Conservation (phyloP, 2,329 filamentous ascomycete species). For the Monosporascus sp. region DNA sequence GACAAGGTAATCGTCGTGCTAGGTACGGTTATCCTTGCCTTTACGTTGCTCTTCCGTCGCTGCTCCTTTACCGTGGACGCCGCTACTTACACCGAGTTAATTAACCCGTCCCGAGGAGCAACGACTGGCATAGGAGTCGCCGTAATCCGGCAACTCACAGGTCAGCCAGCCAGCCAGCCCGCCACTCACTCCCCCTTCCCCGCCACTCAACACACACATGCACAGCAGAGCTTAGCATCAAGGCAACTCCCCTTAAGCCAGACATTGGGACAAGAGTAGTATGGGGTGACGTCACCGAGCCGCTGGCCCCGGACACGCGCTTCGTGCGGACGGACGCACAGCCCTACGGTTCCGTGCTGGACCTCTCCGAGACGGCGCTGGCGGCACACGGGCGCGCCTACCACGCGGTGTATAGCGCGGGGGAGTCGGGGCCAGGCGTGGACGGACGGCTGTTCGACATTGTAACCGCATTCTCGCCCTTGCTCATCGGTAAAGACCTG, state of each 20-base stretch:
- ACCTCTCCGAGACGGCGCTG: conserved; percentile 2
- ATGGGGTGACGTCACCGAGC: neutral
- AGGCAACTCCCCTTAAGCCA: neutral
- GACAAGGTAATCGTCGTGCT: too few species aligned
- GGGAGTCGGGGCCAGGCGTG: neutral
- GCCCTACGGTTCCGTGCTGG: neutral
- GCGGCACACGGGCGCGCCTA: neutral
- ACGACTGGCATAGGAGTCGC: neutral
- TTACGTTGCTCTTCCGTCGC: too few species aligned
- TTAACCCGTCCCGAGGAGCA: neutral
- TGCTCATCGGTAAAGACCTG: neutral
- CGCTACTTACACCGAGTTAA: too few species aligned
- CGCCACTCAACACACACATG: neutral
- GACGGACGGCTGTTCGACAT: neutral
- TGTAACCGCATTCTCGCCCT: neutral
- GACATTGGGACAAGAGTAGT: neutral
- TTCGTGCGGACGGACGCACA: neutral
- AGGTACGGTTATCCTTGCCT: too few species aligned
- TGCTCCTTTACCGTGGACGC: too few species aligned
- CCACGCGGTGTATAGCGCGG: neutral
- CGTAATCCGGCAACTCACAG: neutral
- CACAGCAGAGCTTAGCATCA: neutral
- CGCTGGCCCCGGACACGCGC: neutral
- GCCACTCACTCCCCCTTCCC: neutral
- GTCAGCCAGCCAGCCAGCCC: neutral